Conservation (phyloP, 2,329 filamentous ascomycete species). For the Trematosphaeria pertusa region DNA sequence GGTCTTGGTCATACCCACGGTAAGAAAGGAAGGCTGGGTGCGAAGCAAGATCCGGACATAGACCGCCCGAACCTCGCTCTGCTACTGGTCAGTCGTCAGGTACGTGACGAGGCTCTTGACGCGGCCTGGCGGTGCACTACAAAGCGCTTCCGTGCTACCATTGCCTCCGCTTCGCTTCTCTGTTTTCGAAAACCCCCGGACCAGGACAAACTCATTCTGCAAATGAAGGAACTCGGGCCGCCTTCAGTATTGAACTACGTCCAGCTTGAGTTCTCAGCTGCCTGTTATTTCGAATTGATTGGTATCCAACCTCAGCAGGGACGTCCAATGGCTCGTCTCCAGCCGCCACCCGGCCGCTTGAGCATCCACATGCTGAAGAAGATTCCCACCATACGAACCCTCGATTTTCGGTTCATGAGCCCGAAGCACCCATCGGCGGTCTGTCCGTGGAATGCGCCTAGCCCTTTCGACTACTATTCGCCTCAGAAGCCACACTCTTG, state of each 20-base stretch:
- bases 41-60: conserved; percentile 16
- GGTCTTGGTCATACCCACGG: conserved; percentile 10
- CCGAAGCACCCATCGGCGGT: conserved; percentile 17
- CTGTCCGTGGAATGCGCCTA: conserved; percentile 18
- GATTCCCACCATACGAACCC: conserved; percentile 5
- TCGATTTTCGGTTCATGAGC: conserved; percentile 30
- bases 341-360: background rate
- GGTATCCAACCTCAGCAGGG: conserved; percentile 1
- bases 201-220: background rate
- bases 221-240: background rate
- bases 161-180: background rate
- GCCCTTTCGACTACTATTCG: too few relatives aligned
- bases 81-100: background rate
- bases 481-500: conserved; percentile 12
- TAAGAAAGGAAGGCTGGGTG: background rate
- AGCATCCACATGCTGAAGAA: background rate
- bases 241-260: conserved; percentile 13
- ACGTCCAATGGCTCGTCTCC: background rate
- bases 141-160: too few relatives aligned
- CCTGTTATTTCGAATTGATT: conserved; percentile 14
- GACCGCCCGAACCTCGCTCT: background rate
- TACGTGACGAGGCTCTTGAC: background rate
- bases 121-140: conserved; percentile 6
- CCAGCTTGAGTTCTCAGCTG: conserved; percentile 20
- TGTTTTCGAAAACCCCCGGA: background rate